phyloP scores from a whole-genome alignment of 352 stramenopile genomes.

The Pythium brachiatum region DNA sequence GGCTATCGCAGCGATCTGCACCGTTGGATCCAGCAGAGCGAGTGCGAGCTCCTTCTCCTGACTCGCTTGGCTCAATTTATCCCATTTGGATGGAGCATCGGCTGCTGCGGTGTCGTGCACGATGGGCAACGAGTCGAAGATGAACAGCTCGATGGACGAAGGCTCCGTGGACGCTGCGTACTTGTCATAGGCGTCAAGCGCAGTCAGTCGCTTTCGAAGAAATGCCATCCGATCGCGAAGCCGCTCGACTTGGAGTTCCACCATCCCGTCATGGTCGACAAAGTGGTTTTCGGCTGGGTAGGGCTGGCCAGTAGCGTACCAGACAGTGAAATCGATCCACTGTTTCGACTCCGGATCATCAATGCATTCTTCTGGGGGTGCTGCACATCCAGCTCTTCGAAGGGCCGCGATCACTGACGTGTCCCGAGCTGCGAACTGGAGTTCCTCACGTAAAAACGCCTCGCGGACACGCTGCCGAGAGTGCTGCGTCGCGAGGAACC shows the following conservation, averaged over 20 bases:
- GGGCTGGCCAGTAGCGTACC: constrained; percentile 41
- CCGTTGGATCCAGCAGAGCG: constrained; percentile 47
- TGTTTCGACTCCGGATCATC: constrained; percentile 21
- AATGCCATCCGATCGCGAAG: constrained; percentile 14
- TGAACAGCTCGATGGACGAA: constrained; percentile 22
- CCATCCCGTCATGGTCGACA: not conserved
- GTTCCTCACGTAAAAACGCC: constrained; percentile 54
- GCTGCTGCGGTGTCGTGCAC: not conserved
- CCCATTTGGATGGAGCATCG: constrained; percentile 34
- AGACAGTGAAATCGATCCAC: constrained; percentile 51
- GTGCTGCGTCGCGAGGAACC: constrained; percentile 45
- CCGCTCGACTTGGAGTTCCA: not conserved
- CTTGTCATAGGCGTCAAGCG: constrained; percentile 1
- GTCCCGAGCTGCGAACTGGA: constrained; percentile 51
- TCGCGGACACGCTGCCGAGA: constrained; percentile 49
- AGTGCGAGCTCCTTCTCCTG: constrained; percentile 50
- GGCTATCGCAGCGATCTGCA: constrained; percentile 60
- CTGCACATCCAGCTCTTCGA: constrained; percentile 26
- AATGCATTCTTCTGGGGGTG: constrained; percentile 28
- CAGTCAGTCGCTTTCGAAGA: constrained; percentile 11
- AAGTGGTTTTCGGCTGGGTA: not conserved
- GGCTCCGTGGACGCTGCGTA: not conserved
- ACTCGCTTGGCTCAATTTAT: constrained; percentile 33
- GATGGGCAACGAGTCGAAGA: constrained; percentile 39
- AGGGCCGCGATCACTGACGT: constrained; percentile 38